Conservation (phyloP, 2,329 filamentous ascomycete genomes). For the Saccharata proteae region DNA sequence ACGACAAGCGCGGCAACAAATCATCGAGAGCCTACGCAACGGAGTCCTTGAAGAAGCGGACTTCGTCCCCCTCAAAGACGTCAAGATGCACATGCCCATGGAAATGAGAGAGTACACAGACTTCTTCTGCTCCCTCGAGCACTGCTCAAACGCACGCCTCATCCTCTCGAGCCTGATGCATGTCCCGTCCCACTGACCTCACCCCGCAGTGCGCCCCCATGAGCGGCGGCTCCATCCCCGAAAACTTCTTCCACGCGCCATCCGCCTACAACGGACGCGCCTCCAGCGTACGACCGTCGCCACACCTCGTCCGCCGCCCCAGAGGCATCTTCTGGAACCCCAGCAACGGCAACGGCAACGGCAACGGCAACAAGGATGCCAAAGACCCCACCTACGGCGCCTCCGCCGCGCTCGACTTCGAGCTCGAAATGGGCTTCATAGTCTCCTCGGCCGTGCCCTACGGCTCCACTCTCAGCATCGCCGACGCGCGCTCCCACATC, state of each 20-base stretch:
- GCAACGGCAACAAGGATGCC: slow-evolving; percentile 35
- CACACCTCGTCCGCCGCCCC: slow-evolving; percentile 21
- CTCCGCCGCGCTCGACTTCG: slow-evolving; percentile 33
- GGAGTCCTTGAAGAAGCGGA: slow-evolving; percentile 11
- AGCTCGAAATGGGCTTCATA: slow-evolving; percentile 37
- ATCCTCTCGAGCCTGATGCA: slow-evolving; percentile 17
- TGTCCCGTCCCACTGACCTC: too few species aligned
- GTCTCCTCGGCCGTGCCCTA: slow-evolving; percentile 29
- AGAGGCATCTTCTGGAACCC: slow-evolving; percentile 14
- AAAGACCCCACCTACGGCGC: slow-evolving; percentile 39
- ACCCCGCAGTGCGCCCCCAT: slow-evolving; percentile 1
- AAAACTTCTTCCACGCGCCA: slow-evolving; percentile 23
- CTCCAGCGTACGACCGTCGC: slow-evolving; percentile 40
- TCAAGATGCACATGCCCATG: slow-evolving; percentile 43
- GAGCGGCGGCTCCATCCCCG: slow-evolving; percentile 1
- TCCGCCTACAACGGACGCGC: slow-evolving; percentile 44
- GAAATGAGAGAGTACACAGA: slow-evolving; percentile 45
- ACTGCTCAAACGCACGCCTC: slow-evolving; percentile 38
- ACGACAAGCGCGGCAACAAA: slow-evolving; percentile 28
- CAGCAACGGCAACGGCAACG: slow-evolving; percentile 12
- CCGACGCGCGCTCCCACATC: slow-evolving; percentile 40
- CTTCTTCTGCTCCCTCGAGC: slow-evolving; percentile 43
- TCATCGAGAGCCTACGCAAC: slow-evolving; percentile 17
- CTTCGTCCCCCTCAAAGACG: slow-evolving; percentile 25
- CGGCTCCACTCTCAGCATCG: slow-evolving; percentile 28